A percentile compares a stretch with the other conserved stretches of the same genome.
phyloP scores from a whole-genome alignment of 1,139 yeast genomes.

The Magnusiomyces paraingens region DNA sequence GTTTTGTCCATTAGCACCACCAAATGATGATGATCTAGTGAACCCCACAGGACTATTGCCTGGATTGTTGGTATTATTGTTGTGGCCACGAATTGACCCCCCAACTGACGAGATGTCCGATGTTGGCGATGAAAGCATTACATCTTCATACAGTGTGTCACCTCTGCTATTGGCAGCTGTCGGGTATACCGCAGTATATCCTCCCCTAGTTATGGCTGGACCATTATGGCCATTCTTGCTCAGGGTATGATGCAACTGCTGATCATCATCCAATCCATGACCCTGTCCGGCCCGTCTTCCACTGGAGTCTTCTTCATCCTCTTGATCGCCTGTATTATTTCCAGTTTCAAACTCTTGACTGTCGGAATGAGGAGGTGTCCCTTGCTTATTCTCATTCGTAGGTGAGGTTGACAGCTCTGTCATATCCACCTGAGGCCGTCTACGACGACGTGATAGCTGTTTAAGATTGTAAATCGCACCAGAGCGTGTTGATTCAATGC shows the following conservation, averaged over 20 bases:
- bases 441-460: slow-evolving; percentile 23
- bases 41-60: too few species aligned
- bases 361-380: background rate
- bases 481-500: slow-evolving; percentile 16
- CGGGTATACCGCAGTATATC: too few species aligned
- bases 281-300: background rate
- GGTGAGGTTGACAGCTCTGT: background rate
- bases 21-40: too few species aligned
- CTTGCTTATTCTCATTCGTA: background rate
- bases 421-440: background rate
- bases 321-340: background rate
- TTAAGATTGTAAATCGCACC: slow-evolving; percentile 22
- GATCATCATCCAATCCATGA: background rate
- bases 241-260: too few species aligned
- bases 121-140: slow-evolving; percentile 11
- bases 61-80: background rate
- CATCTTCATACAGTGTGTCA: slow-evolving; percentile 8
- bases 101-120: slow-evolving; percentile 7
- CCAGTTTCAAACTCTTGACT: background rate
- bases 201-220: too few species aligned
- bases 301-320: background rate
- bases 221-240: too few species aligned
- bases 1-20: too few species aligned
- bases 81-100: background rate
- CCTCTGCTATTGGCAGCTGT: background rate